Evolutionary conservation across 305 asterid genomes (phyloP), one percentile per base, ranked within the genome.

Genomic region (Ilex paraguariensis): DNA sequence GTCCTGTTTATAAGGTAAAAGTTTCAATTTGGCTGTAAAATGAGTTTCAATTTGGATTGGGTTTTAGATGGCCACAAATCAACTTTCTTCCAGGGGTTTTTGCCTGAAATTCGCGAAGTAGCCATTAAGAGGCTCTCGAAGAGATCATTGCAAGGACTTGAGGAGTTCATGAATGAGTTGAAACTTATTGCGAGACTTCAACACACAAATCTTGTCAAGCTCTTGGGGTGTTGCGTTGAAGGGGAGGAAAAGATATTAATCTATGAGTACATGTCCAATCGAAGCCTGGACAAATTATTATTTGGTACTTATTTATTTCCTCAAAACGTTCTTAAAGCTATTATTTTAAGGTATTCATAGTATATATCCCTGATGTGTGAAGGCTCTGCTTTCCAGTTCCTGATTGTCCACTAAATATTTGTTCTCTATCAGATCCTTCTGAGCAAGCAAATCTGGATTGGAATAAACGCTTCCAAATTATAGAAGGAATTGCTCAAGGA

Each of bases 141-240:
- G 48, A 62, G 45, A 53, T 68, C 67, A 39, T 63, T 63, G 9
- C 73, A 68, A 68, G 73, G 67, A 10, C 16, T 46, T 13, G 53
- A 21, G 46, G 68, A 68, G 57, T 61, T 68, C 17, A 50, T 44
- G 57, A 68, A 68, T 62, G 73, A 54, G 42, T 12, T 45, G 16
- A 68, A 54, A 11, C 56, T 61, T 55, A 68, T 68, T 36, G 66
- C 68, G 16, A 68, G 56, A 16, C 68, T 68, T 42, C 73, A 68
- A 16, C 63, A 68, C 21, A 55, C 31, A n/a, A 68, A 68, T 56
- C 59, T 68, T 16, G 73, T 68, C 59, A 56, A 52, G 40, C 49
- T 68, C 31, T 14, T 55, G 13, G 73, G 67, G 3, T 68, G 62
- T 7, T 21, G 28, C 28, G 28, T 21, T 21, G 28, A 21, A 1